phyloP scores from a whole-genome alignment of 345 rosid genomes.

The Hypericum perforatum region DNA sequence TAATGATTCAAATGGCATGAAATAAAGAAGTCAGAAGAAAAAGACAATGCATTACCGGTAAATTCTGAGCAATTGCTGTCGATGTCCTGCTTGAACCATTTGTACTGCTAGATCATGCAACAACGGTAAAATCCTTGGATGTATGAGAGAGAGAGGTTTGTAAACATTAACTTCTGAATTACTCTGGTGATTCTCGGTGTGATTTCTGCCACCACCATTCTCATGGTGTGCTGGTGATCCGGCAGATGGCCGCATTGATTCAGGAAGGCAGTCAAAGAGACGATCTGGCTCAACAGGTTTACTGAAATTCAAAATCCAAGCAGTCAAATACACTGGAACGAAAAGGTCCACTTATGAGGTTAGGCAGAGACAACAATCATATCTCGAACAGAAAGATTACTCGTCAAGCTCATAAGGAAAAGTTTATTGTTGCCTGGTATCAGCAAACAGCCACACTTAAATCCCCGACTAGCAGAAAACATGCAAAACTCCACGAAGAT shows the following conservation, averaged over 20 bases:
- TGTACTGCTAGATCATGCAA: slow-evolving; percentile 84
- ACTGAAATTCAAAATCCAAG: slow-evolving; percentile 33
- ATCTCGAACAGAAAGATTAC: background rate
- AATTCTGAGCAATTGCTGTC: slow-evolving; percentile 57
- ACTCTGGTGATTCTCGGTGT: slow-evolving; percentile 42
- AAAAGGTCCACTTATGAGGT: slow-evolving; percentile 2
- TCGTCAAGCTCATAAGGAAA: background rate
- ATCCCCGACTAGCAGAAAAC: no score
- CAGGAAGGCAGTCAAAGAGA: slow-evolving; percentile 90
- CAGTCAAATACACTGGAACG: background rate
- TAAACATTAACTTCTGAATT: slow-evolving; percentile 52
- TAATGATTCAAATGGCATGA: no score
- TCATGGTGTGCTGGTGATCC: slow-evolving; percentile 42
- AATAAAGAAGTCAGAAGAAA: slow-evolving; percentile 1
- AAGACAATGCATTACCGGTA: slow-evolving; percentile 45
- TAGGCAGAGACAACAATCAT: slow-evolving; percentile 5
- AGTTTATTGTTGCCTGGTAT: background rate
- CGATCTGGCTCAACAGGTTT: slow-evolving; percentile 94
- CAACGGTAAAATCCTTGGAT: slow-evolving; percentile 74
- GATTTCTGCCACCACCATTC: slow-evolving; percentile 37
- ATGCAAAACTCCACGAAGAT: no score
- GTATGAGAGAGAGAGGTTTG: slow-evolving; percentile 76
- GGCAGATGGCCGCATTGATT: slow-evolving; percentile 76
- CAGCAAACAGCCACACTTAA: no score
- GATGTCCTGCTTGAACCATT: slow-evolving; percentile 92